These are phyloP conservation scores for Penicillium parvum DNA, from an alignment of 495 filamentous ascomycete species.

Conservation along the genomic window DNA sequence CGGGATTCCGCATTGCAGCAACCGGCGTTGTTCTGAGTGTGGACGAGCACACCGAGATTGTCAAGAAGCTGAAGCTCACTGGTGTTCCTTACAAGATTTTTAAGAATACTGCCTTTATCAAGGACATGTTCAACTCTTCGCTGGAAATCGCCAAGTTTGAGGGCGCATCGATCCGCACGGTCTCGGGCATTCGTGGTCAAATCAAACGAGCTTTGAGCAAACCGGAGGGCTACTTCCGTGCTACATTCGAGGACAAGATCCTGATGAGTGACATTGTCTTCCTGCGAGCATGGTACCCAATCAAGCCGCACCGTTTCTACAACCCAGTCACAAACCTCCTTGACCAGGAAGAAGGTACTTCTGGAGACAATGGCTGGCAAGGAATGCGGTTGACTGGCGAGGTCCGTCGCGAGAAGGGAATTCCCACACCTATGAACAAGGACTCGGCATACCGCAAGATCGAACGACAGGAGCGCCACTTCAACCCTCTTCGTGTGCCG, in stretches of 20 bases:
- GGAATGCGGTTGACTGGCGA: constrained; percentile 94
- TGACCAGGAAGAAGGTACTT: constrained; percentile 32
- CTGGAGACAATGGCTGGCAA: constrained; percentile 58
- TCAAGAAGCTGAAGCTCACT: constrained; percentile 97
- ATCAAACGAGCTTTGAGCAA: constrained; percentile 91
- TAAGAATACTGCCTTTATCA: constrained; percentile 98
- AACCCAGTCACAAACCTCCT: constrained; percentile 94
- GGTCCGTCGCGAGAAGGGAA: constrained; percentile 69
- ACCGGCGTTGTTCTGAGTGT: constrained; percentile 90
- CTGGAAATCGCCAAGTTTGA: constrained; percentile 98
- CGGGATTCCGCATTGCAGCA: constrained; percentile 89
- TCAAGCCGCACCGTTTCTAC: constrained; percentile 92
- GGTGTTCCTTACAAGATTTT: constrained; percentile 95
- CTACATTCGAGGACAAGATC: constrained; percentile 97
- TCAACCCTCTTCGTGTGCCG: constrained; percentile 91
- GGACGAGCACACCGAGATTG: constrained; percentile 90
- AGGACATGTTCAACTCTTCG: constrained; percentile 91
- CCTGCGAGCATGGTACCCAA: constrained; percentile 91
- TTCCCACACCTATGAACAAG: constrained; percentile 70
- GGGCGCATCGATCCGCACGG: constrained; percentile 89
- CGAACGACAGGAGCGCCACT: constrained; percentile 75
- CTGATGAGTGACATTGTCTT: constrained; percentile 96
- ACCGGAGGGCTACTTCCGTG: constrained; percentile 90
- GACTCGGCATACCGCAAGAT: constrained; percentile 81
- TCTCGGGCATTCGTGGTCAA: constrained; percentile 91